Evolutionary conservation across 1,139 yeast genomes (phyloP).

Genomic region (Taphrina confusa): DNA sequence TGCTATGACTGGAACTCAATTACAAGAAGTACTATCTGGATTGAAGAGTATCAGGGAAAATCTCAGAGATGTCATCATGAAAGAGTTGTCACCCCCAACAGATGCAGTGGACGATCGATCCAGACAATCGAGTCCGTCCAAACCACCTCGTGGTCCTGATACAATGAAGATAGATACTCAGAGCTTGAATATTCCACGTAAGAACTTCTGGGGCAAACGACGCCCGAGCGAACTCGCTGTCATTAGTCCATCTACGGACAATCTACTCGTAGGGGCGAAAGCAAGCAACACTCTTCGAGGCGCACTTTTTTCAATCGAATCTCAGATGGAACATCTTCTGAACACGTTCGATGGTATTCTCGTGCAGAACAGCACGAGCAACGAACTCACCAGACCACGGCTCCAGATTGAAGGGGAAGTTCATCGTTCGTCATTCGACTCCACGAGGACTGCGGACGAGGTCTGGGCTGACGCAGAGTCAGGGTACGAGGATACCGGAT

Average conservation of each 20-base stretch:
- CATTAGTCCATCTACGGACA: not conserved
- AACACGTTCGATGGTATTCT: not conserved
- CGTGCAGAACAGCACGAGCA: too few species aligned
- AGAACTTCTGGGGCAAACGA: conserved; percentile 6
- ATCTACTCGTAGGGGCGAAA: not conserved
- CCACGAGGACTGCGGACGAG: conserved; percentile 20
- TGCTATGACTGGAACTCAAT: not conserved
- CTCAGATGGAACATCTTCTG: not conserved
- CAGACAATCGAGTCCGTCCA: not conserved
- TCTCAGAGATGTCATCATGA: conserved; percentile 6
- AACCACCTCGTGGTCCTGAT: not conserved
- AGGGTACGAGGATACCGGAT: conserved; percentile 8
- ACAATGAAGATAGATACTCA: not conserved
- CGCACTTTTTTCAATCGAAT: not conserved
- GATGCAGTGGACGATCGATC: not conserved
- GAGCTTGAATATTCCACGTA: not conserved
- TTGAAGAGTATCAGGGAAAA: not conserved
- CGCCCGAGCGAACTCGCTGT: conserved; percentile 13
- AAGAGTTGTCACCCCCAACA: not conserved
- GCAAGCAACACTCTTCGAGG: not conserved
- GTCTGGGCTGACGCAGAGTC: conserved; percentile 22
- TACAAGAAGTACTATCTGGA: not conserved
- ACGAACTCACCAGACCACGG: too few species aligned
- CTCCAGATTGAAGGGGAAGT: not conserved
- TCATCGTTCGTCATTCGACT: conserved; percentile 16